Evolutionary conservation across 495 filamentous ascomycete genomes (phyloP).

Genomic region (Astrothelium macrocarpum): DNA sequence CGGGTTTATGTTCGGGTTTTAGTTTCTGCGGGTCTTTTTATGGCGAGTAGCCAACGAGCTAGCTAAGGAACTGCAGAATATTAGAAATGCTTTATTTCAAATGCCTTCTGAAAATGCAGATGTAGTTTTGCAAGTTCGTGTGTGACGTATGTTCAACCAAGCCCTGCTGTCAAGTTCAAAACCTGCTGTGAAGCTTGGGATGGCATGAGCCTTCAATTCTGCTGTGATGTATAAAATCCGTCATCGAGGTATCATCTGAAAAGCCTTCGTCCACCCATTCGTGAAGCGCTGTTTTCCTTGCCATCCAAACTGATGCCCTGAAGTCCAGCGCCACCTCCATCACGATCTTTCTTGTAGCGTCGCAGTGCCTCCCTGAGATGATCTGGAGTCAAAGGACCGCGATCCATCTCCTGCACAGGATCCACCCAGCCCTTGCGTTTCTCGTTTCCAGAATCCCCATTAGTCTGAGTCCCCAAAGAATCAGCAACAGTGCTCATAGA

Average conservation of each 20-base stretch:
- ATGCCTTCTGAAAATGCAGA: not conserved
- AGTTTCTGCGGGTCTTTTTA: not conserved
- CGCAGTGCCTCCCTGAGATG: conserved; percentile 73
- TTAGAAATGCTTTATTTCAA: not conserved
- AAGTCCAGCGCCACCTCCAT: conserved; percentile 61
- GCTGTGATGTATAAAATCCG: not conserved
- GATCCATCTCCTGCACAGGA: conserved; percentile 28
- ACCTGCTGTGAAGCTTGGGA: too few relatives aligned
- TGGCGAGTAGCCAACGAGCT: not conserved
- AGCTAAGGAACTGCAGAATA: not conserved
- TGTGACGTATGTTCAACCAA: not conserved
- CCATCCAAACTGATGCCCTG: conserved; percentile 59
- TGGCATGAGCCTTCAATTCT: not conserved
- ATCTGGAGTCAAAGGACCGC: conserved; percentile 68
- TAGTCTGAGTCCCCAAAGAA: not conserved
- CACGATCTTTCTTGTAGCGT: conserved; percentile 55
- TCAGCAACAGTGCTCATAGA: conserved; percentile 4
- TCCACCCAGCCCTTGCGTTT: not conserved
- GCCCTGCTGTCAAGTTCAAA: not conserved
- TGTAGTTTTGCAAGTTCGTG: too few relatives aligned
- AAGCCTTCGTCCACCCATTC: conserved; percentile 31
- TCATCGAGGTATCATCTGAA: conserved; percentile 26
- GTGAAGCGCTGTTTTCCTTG: conserved; percentile 24
- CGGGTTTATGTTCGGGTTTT: not conserved
- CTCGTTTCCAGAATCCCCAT: not conserved